Evolutionary conservation across 2,329 filamentous ascomycete genomes (phyloP), one percentile per base, ranked within the genome.

Genomic region (Pseudohalonectria lignicola): DNA sequence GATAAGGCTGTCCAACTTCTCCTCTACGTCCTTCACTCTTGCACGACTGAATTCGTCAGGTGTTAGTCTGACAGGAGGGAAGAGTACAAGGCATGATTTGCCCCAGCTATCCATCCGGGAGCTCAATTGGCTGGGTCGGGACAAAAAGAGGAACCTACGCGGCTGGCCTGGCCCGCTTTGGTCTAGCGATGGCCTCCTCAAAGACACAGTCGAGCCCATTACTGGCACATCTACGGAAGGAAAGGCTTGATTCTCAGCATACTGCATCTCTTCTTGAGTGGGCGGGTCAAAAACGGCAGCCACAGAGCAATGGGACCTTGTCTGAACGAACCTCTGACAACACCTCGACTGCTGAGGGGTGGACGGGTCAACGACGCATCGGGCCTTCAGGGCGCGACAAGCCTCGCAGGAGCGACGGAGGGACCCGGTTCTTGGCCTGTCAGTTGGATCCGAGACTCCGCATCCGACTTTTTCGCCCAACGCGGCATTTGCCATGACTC

Each of bases 391-490:
- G 2, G 43, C 23, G 11, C 47, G 40, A 37, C 47, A 50, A 11
- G 46, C 19, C 34, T 50, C 47, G 19, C 47, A 50, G 11, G 46
- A 48, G 15, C 47, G 47, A 6, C 47, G 42, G 21, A 50, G 45
- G 4, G 43, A 43, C 4, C 42, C n/a, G 5, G 46, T 45, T 5
- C 47, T 34, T 28, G 41, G 44, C 25, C 44, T 23, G 10, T n/a
- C n/a, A n/a, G n/a, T n/a, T n/a, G n/a, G n/a, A n/a, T n/a, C n/a
- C n/a, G n/a, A n/a, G n/a, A n/a, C n/a, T n/a, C n/a, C n/a, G n/a
- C n/a, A n/a, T n/a, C n/a, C n/a, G n/a, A n/a, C n/a, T n/a, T n/a
- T n/a, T n/a, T n/a, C n/a, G n/a, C n/a, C n/a, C n/a, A n/a, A n/a
- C n/a, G n/a, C n/a, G n/a, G n/a, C n/a, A n/a, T n/a, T n/a, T n/a